phyloP scores from a whole-genome alignment of 2,329 filamentous ascomycete species.

The Bipolaris victoriae region DNA sequence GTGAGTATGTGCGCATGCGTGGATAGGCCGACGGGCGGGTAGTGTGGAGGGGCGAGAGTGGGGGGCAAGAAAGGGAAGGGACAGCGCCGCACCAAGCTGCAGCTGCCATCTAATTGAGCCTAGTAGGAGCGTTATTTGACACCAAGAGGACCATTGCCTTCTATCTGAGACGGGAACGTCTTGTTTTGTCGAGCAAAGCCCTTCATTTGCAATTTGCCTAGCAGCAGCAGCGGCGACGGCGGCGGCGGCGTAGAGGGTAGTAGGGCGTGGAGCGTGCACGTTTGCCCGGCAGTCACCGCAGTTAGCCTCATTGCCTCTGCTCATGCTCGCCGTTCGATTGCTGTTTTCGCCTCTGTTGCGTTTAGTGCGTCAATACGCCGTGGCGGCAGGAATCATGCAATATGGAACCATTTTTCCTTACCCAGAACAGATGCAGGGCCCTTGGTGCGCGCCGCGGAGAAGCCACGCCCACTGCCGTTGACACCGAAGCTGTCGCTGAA shows the following conservation, averaged over 20 bases:
- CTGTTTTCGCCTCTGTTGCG: conserved; percentile 3
- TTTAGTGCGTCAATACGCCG: conserved; percentile 8
- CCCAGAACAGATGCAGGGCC: background rate
- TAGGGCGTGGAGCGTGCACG: background rate
- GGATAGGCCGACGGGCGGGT: conserved; percentile 1
- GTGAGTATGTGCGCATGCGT: background rate
- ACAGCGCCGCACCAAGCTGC: conserved; percentile 23
- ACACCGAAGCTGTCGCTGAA: conserved; percentile 3
- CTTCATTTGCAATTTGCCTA: conserved; percentile 12
- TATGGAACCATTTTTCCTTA: background rate
- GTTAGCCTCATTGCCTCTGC: conserved; percentile 2
- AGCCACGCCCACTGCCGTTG: too few relatives aligned
- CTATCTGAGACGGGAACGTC: conserved; percentile 30
- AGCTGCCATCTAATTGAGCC: conserved; percentile 15
- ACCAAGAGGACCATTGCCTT: conserved; percentile 15
- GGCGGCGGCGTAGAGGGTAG: background rate
- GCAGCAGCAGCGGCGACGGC: background rate
- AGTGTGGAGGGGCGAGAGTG: conserved; percentile 13
- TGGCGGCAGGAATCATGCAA: conserved; percentile 4
- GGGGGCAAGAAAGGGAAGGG: conserved; percentile 15
- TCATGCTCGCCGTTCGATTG: background rate
- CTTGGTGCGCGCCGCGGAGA: background rate
- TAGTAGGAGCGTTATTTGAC: conserved; percentile 26
- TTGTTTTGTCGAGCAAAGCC: conserved; percentile 18
- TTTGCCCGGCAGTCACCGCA: conserved; percentile 1